Evolutionary conservation across 192 early-diverging fungal species (phyloP).

Genomic region (Gryganskiella cystojenkinii): DNA sequence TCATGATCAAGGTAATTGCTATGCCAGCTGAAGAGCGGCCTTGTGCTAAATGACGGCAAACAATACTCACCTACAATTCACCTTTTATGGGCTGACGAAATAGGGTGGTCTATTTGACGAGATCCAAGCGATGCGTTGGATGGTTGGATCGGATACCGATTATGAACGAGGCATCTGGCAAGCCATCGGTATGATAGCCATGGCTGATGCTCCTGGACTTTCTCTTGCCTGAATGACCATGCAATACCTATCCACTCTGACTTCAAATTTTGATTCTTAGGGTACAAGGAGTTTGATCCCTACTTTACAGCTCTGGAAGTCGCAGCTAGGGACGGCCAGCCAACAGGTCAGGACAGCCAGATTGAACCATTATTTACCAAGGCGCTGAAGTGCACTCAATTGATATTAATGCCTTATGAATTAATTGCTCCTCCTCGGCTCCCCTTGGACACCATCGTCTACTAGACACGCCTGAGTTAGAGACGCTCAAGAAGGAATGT

Average conservation of each 20-base stretch:
- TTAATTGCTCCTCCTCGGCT: too few species aligned
- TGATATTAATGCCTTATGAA: too few species aligned
- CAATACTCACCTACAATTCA: neutral
- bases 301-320: constrained; percentile 68
- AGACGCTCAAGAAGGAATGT: constrained; percentile 61
- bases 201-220: too few species aligned
- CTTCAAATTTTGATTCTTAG: constrained; percentile 55
- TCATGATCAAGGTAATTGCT: constrained; percentile 90
- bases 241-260: too few species aligned
- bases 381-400: too few species aligned
- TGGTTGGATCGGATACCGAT: constrained; percentile 58
- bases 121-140: constrained; percentile 62
- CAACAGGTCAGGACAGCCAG: constrained; percentile 23
- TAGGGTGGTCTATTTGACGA: constrained; percentile 68
- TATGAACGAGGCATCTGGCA: constrained; percentile 79
- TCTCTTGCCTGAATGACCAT: too few species aligned
- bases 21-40: too few species aligned
- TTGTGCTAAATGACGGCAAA: too few species aligned
- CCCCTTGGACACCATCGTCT: neutral
- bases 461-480: constrained; percentile 38
- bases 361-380: too few species aligned
- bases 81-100: neutral
- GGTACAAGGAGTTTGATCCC: constrained; percentile 89
- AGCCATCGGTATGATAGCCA: constrained; percentile 74
- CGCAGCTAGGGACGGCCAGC: constrained; percentile 8